These are phyloP conservation scores for Chalciporus sp. DNA, from an alignment of 1,284 basidiomycete species.

Conservation along the genomic window DNA sequence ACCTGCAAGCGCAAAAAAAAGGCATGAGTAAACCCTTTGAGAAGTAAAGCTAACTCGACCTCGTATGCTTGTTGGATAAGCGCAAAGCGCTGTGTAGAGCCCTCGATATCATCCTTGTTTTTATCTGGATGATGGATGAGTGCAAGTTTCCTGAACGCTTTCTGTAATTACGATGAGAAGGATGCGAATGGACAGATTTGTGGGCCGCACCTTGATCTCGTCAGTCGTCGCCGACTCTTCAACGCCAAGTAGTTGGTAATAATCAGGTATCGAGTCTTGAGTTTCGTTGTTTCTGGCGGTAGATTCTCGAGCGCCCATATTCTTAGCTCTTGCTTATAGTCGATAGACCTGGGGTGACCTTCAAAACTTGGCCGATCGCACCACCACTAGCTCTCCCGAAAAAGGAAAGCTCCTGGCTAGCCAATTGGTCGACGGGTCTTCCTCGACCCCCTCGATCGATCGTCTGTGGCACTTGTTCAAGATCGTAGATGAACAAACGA, in stretches of 20 bases:
- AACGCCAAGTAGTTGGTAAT: conserved; percentile 81
- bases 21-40: background rate
- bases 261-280: conserved; percentile 52
- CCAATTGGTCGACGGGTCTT: too few relatives aligned
- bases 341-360: background rate
- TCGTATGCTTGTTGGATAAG: conserved; percentile 94
- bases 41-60: conserved; percentile 43
- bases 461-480: too few relatives aligned
- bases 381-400: too few relatives aligned
- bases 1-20: conserved; percentile 49
- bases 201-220: conserved; percentile 76
- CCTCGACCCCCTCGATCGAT: too few relatives aligned
- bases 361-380: background rate
- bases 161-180: conserved; percentile 44
- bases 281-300: conserved; percentile 40
- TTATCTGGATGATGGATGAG: conserved; percentile 91
- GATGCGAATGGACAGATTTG: background rate
- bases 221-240: conserved; percentile 81
- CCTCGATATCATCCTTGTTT: conserved; percentile 81
- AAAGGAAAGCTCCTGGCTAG: too few relatives aligned
- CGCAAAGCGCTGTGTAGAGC: conserved; percentile 87
- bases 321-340: background rate
- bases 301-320: conserved; percentile 75
- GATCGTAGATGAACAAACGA: background rate
- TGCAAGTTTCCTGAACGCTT: conserved; percentile 82